Percentiles rank a stretch among this genome's conserved stretches.
These are phyloP conservation scores for Henckelia pumila DNA, from an alignment of 257 asterid species.

Conservation along the genomic window DNA sequence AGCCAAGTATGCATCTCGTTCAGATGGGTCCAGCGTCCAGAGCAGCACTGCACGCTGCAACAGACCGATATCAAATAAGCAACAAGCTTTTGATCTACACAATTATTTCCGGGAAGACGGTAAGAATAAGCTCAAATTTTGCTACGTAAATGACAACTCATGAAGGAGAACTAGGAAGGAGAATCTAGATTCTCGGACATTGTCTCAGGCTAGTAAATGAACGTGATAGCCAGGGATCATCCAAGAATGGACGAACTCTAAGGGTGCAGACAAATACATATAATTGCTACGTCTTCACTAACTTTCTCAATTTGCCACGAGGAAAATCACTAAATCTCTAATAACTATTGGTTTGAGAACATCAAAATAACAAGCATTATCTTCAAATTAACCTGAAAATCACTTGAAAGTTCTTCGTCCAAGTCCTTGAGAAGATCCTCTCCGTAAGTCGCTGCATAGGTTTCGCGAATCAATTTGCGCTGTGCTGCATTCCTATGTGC, in stretches of 20 bases:
- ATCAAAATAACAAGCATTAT: background rate
- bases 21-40: slow-evolving; percentile 78
- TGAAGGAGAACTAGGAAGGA: too few relatives aligned
- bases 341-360: background rate
- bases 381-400: slow-evolving; percentile 54
- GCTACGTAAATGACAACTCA: too few relatives aligned
- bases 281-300: background rate
- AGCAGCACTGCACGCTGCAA: slow-evolving; percentile 62
- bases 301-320: background rate
- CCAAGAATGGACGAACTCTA: background rate
- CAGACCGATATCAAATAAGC: slow-evolving; percentile 9
- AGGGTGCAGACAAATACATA: background rate
- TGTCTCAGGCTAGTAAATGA: too few relatives aligned
- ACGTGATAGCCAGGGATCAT: too few relatives aligned
- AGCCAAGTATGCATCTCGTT: slow-evolving; percentile 71
- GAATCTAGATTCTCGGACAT: too few relatives aligned
- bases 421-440: slow-evolving; percentile 80
- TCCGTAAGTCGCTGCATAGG: slow-evolving; percentile 65
- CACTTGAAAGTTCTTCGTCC: slow-evolving; percentile 78
- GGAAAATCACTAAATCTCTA: background rate
- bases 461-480: slow-evolving; percentile 63
- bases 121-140: too few relatives aligned
- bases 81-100: background rate
- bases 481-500: slow-evolving; percentile 83
- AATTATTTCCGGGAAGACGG: background rate